Conservation (phyloP, 345 rosid species). For the Atalantia buxifolia region DNA sequence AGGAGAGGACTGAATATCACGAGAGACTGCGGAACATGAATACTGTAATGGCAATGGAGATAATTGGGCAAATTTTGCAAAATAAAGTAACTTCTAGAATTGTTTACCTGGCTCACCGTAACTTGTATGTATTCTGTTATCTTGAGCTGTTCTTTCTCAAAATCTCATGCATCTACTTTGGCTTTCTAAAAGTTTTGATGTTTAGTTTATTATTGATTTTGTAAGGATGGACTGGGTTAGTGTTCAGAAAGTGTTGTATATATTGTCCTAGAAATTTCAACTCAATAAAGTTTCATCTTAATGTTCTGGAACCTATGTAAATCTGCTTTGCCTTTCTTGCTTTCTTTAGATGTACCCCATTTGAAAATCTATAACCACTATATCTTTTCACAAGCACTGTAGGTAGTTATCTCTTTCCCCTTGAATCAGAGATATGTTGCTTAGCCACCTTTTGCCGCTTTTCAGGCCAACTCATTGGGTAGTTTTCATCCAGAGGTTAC, state of each 20-base stretch:
- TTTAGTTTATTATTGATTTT: slow-evolving; percentile 6
- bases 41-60: slow-evolving; percentile 68
- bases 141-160: not conserved
- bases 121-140: slow-evolving; percentile 54
- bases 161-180: slow-evolving; percentile 10
- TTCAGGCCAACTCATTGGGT: slow-evolving; percentile 69
- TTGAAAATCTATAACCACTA: not conserved
- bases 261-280: not conserved
- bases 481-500: slow-evolving; percentile 54
- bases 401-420: not conserved
- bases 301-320: not conserved
- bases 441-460: slow-evolving; percentile 8
- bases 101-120: slow-evolving; percentile 59
- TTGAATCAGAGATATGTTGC: slow-evolving; percentile 9
- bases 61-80: slow-evolving; percentile 63
- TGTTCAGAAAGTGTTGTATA: not conserved
- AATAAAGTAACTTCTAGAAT: slow-evolving; percentile 71
- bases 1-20: slow-evolving; percentile 45
- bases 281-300: not conserved
- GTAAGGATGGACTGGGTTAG: not conserved
- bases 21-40: slow-evolving; percentile 60
- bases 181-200: not conserved
- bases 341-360: not conserved
- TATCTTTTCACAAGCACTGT: not conserved
- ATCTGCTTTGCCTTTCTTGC: not conserved